phyloP scores from a whole-genome alignment of 2,329 filamentous ascomycete species.

The Talaromyces albobiverticillius region DNA sequence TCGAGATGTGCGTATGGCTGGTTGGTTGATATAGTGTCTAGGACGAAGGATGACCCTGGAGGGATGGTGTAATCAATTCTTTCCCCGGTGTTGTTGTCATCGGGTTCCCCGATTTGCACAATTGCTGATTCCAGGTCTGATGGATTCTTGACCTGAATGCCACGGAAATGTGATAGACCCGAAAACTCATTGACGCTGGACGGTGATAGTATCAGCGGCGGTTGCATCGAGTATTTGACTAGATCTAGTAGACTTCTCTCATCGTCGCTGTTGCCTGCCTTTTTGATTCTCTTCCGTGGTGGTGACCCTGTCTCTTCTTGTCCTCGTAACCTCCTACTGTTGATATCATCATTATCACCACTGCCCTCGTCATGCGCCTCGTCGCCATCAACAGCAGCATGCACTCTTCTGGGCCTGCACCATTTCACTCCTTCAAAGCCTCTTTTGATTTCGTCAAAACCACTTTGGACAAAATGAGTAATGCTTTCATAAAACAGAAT shows the following conservation, averaged over 20 bases:
- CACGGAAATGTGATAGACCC: slow-evolving; percentile 21
- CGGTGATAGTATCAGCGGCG: slow-evolving; percentile 34
- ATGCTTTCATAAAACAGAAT: slow-evolving; percentile 23
- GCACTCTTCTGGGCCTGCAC: background rate
- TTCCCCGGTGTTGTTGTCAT: background rate
- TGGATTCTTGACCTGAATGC: slow-evolving; percentile 29
- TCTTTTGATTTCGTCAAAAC: slow-evolving; percentile 32
- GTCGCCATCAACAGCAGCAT: slow-evolving; percentile 37
- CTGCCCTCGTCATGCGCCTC: slow-evolving; percentile 7
- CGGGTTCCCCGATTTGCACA: slow-evolving; percentile 16
- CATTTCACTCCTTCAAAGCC: slow-evolving; percentile 13
- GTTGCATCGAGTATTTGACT: slow-evolving; percentile 1
- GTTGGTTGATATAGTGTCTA: slow-evolving; percentile 33
- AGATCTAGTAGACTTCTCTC: background rate
- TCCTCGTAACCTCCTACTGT: background rate
- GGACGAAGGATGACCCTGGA: slow-evolving; percentile 46
- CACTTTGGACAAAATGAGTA: slow-evolving; percentile 33
- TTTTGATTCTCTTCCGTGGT: background rate
- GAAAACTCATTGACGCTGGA: slow-evolving; percentile 29
- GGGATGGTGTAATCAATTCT: slow-evolving; percentile 43
- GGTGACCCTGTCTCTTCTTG: background rate
- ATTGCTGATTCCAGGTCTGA: slow-evolving; percentile 18
- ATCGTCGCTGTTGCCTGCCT: background rate
- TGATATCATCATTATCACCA: background rate
- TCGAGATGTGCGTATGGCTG: slow-evolving; percentile 12